Conservation (phyloP, 192 early-diverging fungal genomes). For the Rhizophagus sp. region DNA sequence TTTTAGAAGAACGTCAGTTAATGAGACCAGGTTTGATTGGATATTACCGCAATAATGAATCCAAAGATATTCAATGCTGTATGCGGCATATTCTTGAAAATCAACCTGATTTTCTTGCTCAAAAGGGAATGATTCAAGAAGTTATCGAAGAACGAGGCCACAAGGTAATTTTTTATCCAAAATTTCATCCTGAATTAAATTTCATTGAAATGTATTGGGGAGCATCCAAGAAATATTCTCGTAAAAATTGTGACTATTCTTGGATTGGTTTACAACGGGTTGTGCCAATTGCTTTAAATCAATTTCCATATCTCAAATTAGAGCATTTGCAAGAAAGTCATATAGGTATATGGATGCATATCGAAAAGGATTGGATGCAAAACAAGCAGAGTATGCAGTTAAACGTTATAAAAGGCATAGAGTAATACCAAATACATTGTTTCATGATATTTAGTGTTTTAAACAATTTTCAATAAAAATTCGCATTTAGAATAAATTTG, state of each 20-base stretch:
- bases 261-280: not conserved
- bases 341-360: constrained; percentile 30
- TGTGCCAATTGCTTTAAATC: not conserved
- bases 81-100: not conserved
- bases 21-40: not conserved
- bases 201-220: constrained; percentile 36
- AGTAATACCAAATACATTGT: too few species aligned
- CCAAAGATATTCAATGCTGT: constrained; percentile 12
- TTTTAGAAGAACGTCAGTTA: not conserved
- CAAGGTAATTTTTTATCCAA: constrained; percentile 31
- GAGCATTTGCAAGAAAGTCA: constrained; percentile 25
- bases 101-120: not conserved
- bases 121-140: constrained; percentile 19
- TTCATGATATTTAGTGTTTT: too few species aligned
- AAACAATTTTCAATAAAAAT: too few species aligned
- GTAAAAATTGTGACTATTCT: constrained; percentile 27
- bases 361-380: not conserved
- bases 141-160: not conserved
- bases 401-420: too few species aligned
- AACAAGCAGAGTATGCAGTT: too few species aligned
- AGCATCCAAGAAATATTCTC: constrained; percentile 21
- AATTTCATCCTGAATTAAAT: constrained; percentile 36
- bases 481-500: too few species aligned
- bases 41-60: not conserved
- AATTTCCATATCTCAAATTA: constrained; percentile 11